Conservation (phyloP, 495 filamentous ascomycete genomes). For the Penicillium malachiteum region DNA sequence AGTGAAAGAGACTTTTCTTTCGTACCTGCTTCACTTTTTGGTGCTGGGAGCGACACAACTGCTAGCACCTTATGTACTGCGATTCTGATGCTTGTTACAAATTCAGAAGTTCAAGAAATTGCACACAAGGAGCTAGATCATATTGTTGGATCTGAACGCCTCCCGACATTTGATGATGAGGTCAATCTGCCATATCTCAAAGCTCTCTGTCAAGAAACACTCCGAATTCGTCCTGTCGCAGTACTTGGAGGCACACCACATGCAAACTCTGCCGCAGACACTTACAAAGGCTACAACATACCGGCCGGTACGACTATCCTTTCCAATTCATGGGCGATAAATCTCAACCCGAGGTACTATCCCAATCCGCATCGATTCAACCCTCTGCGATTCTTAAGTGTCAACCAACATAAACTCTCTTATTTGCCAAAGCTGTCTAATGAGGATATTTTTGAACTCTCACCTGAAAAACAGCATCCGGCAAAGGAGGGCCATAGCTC, state of each 20-base stretch:
- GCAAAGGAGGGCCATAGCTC: slow-evolving; percentile 22
- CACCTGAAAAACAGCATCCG: slow-evolving; percentile 9
- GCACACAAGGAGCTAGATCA: slow-evolving; percentile 49
- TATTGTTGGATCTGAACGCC: slow-evolving; percentile 12
- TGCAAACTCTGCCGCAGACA: slow-evolving; percentile 48
- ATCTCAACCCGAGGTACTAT: slow-evolving; percentile 39
- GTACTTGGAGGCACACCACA: slow-evolving; percentile 53
- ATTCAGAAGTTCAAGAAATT: slow-evolving; percentile 39
- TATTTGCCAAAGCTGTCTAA: slow-evolving; percentile 10
- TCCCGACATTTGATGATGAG: slow-evolving; percentile 19
- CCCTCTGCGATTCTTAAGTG: slow-evolving; percentile 43
- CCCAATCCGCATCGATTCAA: slow-evolving; percentile 40
- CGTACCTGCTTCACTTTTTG: slow-evolving; percentile 44
- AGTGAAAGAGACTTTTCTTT: slow-evolving; percentile 46
- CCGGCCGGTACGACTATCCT: slow-evolving; percentile 45
- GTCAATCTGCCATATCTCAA: slow-evolving; percentile 32
- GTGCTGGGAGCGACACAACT: slow-evolving; percentile 65
- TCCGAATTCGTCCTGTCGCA: slow-evolving; percentile 34
- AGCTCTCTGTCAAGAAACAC: slow-evolving; percentile 33
- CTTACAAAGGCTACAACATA: slow-evolving; percentile 48
- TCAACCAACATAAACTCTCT: not conserved
- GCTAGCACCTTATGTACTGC: slow-evolving; percentile 60
- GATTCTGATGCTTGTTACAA: slow-evolving; percentile 55
- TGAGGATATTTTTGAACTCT: slow-evolving; percentile 6
- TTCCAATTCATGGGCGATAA: slow-evolving; percentile 45